Conservation (phyloP, 1,139 yeast species). For the Saccharomyces hybrid region DNA sequence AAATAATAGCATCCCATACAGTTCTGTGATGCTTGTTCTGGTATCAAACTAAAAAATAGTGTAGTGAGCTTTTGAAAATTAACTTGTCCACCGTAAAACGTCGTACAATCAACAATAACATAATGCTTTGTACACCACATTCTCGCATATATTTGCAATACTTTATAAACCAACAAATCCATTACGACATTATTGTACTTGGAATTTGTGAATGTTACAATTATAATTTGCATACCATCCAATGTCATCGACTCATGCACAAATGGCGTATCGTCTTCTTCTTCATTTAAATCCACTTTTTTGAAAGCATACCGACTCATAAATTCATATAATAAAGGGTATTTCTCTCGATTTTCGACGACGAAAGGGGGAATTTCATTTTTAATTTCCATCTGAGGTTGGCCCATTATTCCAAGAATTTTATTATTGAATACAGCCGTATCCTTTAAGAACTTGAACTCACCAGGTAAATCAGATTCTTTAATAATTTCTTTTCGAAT, state of each 20-base stretch:
- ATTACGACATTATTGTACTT: conserved; percentile 40
- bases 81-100: conserved; percentile 34
- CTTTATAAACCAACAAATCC: conserved; percentile 51
- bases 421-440: conserved; percentile 27
- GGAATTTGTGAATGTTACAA: conserved; percentile 42
- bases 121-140: conserved; percentile 66
- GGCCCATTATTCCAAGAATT: conserved; percentile 34
- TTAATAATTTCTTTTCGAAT: conserved; percentile 39
- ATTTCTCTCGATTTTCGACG: conserved; percentile 40
- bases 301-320: conserved; percentile 60
- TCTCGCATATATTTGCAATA: conserved; percentile 60
- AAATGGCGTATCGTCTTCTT: conserved; percentile 36
- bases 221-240: conserved; percentile 67
- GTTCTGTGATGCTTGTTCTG: conserved; percentile 45
- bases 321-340: conserved; percentile 59
- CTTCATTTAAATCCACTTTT: conserved; percentile 35
- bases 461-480: conserved; percentile 20
- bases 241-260: conserved; percentile 57
- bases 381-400: conserved; percentile 40
- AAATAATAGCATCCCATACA: conserved; percentile 51
- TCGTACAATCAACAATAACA: conserved; percentile 62
- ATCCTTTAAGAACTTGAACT: conserved; percentile 22
- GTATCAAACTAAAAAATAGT: conserved; percentile 35
- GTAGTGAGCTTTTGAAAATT: conserved; percentile 25
- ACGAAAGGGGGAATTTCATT: conserved; percentile 49